phyloP scores from a whole-genome alignment of 163 green algal species.

The Trebouxiophyceae sp. region DNA sequence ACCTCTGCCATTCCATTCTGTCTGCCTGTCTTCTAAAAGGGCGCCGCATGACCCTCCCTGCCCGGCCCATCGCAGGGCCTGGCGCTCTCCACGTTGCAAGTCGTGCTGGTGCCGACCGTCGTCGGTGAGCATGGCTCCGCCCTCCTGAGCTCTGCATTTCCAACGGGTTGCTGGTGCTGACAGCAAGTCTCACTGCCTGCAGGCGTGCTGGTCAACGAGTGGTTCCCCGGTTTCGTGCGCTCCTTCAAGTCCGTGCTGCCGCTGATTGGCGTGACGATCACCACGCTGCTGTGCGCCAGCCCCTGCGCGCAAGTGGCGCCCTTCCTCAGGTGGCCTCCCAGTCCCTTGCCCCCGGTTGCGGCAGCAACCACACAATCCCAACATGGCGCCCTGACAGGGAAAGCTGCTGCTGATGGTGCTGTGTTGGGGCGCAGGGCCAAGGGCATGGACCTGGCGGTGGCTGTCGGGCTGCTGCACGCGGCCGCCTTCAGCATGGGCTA shows the following conservation, averaged over 20 bases:
- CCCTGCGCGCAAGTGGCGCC: conserved; percentile 58
- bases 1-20: background rate
- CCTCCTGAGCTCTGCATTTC: too few species aligned
- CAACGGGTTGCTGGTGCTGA: too few species aligned
- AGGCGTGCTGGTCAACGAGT: conserved; percentile 57
- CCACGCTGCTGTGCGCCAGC: conserved; percentile 51
- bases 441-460: conserved; percentile 36
- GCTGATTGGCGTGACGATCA: conserved; percentile 52
- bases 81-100: conserved; percentile 52
- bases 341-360: too few species aligned
- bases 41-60: too few species aligned
- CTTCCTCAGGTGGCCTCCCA: conserved; percentile 27
- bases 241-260: conserved; percentile 53
- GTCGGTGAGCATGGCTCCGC: conserved; percentile 22
- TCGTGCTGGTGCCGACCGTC: conserved; percentile 77
- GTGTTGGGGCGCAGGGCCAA: conserved; percentile 18
- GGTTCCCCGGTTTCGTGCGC: conserved; percentile 37
- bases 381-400: too few species aligned
- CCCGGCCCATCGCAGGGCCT: too few species aligned
- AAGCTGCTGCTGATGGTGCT: background rate
- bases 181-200: too few species aligned
- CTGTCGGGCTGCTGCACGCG: conserved; percentile 60
- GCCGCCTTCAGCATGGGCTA: conserved; percentile 66
- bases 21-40: background rate
- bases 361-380: too few species aligned